Evolutionary conservation across 1,284 basidiomycete genomes (phyloP), one percentile per base, ranked within the genome.

Genomic region (Puccinia hordei): DNA sequence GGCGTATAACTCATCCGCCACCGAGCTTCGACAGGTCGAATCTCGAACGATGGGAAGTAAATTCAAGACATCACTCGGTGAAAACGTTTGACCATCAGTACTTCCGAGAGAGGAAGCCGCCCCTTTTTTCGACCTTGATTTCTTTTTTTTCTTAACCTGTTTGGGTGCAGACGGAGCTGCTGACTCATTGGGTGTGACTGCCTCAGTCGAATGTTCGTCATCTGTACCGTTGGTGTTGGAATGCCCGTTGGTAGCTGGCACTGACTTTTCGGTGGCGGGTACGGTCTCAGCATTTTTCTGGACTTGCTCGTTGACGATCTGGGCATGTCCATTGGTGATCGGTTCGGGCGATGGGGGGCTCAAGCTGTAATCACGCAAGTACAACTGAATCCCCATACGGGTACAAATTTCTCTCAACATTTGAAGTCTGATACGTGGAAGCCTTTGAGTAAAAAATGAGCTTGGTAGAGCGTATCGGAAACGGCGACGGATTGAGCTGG

Each of bases 1-100:
- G 81, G 88, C 87, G 81, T 89, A 88, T 27, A 88, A 87, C 83
- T 89, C 88, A 81, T 89, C 89, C 33, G 88, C 88, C 49, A 89
- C 85, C 19, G 86, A 82, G 81, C 87, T 87, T 85, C 86, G 82
- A 59, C 55, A 72, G 35, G 87, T 87, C 30, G 88, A 87, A 44
- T 87, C 86, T 83, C 88, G 88, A 83, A 89, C 85, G 61, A 89
- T 82, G 0, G 89, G 89, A 35, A 88, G 84, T 73, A 89, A 82
- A 79, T 88, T 87, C 80, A 89, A 85, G 24, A 90, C 84, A 82
- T 90, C 89, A 51, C 86, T 85, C 4, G 88, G 86, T 81, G 85
- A 86, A 82, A 89, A 89, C 1, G 87, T 87, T 51, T 84, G 84
- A 1, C 71, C 71, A n/a, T 73, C 71, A 44, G 68, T 13, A 6